Evolutionary conservation across 352 stramenopile species (phyloP), one percentile per base, ranked within the genome.

Genomic region (Phytophthora pseudosyringae): DNA sequence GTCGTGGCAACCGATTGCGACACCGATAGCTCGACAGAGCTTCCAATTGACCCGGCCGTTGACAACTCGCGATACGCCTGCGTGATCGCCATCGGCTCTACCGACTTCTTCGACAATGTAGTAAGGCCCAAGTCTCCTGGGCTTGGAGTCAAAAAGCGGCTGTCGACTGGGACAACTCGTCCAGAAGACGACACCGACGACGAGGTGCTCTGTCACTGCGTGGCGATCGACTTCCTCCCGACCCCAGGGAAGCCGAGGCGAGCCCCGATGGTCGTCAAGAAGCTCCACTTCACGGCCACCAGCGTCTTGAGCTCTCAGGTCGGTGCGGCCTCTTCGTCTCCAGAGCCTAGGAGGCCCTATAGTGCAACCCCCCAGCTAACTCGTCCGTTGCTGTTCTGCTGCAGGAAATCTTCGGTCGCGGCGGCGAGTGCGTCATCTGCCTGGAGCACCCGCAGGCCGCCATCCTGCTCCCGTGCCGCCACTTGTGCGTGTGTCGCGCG

Each of bases 381-480:
- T 51, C 12, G 3, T 5, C 31, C 16, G 8, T 7, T 43, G 45
- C 4, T 18, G 5, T 32, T 21, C 3, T 40, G 3, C 26, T 45
- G 31, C 31, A 91, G 81, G 83, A 90, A 31, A 88, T 90, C 43
- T 90, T 81, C 50, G 75, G 78, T 12, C 61, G 60, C 26, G 51
- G 45, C 2, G 71, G 75, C 49, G 83, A 90, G 56, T 92, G 83
- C 54, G 73, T 76, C 39, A 92, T 92, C 58, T 92, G 83, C 38
- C 61, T 92, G 32, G 83, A 90, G 57, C 65, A 68, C 25, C 51
- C 57, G 25, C 71, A 69, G 5, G 52, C 57, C 1, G 78, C 76
- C 1, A 63, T 89, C 47, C 64, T 90, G 49, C 66, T 92, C 25
- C 83, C 83, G 6, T 92, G 83, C 32, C 78, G 83, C 41, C 81